Evolutionary conservation across 352 stramenopile species (phyloP).

Genomic region (Pythium diclinum): DNA sequence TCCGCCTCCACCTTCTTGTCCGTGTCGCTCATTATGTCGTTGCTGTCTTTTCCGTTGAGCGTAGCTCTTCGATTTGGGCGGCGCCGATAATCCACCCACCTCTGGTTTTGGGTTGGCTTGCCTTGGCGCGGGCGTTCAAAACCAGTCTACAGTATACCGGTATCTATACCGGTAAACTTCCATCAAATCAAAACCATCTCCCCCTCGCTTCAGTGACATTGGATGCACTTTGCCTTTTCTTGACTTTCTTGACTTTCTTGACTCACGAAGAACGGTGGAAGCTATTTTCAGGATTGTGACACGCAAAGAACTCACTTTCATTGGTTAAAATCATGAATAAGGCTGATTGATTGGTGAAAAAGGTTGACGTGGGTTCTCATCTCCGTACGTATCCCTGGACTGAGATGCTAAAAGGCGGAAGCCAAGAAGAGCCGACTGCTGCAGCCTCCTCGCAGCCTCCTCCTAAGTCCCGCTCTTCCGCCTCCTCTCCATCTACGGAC

Average conservation of each 20-base stretch:
- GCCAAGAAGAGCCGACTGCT: background rate
- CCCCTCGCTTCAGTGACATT: background rate
- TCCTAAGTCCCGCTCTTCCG: background rate
- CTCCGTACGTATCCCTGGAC: slow-evolving; percentile 1
- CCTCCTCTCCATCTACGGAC: background rate
- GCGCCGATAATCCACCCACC: slow-evolving; percentile 22
- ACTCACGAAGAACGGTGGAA: background rate
- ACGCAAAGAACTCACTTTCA: background rate
- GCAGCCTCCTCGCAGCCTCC: background rate
- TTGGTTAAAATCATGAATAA: slow-evolving; percentile 8
- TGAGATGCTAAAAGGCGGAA: slow-evolving; percentile 2
- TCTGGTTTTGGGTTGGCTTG: no score
- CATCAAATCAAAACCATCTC: background rate
- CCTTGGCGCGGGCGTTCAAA: background rate
- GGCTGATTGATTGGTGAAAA: slow-evolving; percentile 16
- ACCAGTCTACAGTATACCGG: background rate
- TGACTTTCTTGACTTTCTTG: no score
- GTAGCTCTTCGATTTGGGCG: background rate
- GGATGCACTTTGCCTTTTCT: background rate
- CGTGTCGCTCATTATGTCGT: slow-evolving; percentile 26
- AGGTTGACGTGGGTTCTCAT: slow-evolving; percentile 9
- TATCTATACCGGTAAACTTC: background rate
- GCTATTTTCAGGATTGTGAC: slow-evolving; percentile 7
- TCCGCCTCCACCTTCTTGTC: slow-evolving; percentile 23
- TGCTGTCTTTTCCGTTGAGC: background rate